Evolutionary conservation across 352 stramenopile genomes (phyloP), one percentile per base, ranked within the genome.

Genomic region (Proteromonas lacertae): DNA sequence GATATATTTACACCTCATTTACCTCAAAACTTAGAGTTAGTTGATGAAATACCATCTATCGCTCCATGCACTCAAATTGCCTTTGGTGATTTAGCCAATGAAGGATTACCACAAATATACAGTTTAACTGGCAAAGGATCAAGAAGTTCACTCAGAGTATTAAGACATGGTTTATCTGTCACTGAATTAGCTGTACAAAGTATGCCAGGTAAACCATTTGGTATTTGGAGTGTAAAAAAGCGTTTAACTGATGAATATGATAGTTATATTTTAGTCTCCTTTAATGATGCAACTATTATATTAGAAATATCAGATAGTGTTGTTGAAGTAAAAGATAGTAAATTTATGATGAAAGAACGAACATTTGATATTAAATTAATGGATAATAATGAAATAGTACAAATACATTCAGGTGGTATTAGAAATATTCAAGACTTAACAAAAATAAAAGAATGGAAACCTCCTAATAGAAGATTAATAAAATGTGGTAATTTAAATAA

Each of bases 201-300:
- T 18, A 52, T 99, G 8, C 82, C 81, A 2, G 82, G 81, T 35
- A 62, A 84, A 24, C 81, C 87, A 10, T 83, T 79, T 43, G 65
- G 0, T 12, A 38, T 48, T 2, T 48, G 42, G 42, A 47, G 38
- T 6, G 23, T 48, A 3, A 48, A 48, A 30, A 18, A 32, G 2
- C 5, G 5, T 9, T 8, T 14, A 6, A 26, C 25, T 14, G 22
- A 37, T 24, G n/a, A 12, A 2, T 20, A 47, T 22, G 42, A 48
- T 38, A 71, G 72, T 46, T 95, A 90, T 48, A 97, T 99, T 48
- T 75, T 99, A 10, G 83, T 99, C n/a, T 92, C 71, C 32, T 99
- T 99, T 57, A 76, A 83, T 43, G 87, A 96, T 47, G 80, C 80
- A 26, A 97, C 84, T 13, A 63, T 99, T 19, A 84, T 96, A 10